Base-by-base conservation (phyloP, 176 grass and related monocot species). In the bread wheat (Triticum aestivum) region DNA sequence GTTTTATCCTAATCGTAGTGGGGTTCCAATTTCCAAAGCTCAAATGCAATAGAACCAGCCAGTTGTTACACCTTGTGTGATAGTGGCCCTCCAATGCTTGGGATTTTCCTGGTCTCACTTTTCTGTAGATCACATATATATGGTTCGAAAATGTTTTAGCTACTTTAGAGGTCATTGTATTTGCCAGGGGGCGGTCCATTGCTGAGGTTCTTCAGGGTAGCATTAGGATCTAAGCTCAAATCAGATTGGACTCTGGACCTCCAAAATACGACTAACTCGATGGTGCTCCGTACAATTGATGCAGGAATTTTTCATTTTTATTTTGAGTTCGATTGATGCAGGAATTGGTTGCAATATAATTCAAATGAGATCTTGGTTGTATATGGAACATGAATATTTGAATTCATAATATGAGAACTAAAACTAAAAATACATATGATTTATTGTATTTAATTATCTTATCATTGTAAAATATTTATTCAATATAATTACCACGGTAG, bases 1-100 rank as follows among this genome's bases (percentile, higher is more conserved):
- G 38, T 44, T 61, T 42, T 77, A 77, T 77, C 42, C 83, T 38
- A 61, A 62, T 27, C 9, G 34, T 73, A 87, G 69, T 64, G n/a
- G 58, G 9, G 8, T 64, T 72, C 37, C 27, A 34, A 63, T 5
- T 64, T 72, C 37, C 27, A 34, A 63, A 80, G 67, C 47, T 87
- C 75, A 52, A 61, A 69, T 45, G 24, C 24, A 44, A 51, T 4
- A 23, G 34, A 83, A 34, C 80, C 80, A 72, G 6, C 26, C 38
- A 88, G 47, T 77, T 88, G 86, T 83, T 62, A 13, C 77, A 7
- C 52, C 26, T 59, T 32, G 0, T 32, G 2, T 45, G 51, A 47
- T 49, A 65, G 67, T 87, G 67, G 27, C 54, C 17, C 80, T 77
- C 34, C 5, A 3, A 63, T 61, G 67, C 18, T 23, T 8, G 9